Evolutionary conservation across 1,139 yeast species (phyloP).

Genomic region (Hyphopichia pseudoburtonii): DNA sequence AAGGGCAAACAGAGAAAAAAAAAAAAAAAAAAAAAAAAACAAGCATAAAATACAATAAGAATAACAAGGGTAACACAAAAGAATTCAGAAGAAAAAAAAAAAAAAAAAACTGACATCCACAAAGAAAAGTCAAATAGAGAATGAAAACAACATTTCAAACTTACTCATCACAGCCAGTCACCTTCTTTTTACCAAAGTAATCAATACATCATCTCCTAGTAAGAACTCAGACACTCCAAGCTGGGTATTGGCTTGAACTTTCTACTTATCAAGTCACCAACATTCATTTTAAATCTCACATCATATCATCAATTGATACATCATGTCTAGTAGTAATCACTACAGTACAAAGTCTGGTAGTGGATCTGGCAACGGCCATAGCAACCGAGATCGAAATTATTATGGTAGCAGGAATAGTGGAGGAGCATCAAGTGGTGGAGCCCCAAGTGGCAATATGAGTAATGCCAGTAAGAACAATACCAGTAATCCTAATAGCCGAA

Average conservation of each 20-base stretch:
- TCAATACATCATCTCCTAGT: neutral
- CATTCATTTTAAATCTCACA: neutral
- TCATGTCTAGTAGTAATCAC: conserved; percentile 8
- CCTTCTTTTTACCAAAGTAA: no score
- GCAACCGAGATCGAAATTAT: conserved; percentile 2
- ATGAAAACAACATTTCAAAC: neutral
- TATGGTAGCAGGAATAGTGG: neutral
- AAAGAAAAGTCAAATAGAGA: neutral
- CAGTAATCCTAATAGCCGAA: conserved; percentile 3
- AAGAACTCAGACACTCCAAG: no score
- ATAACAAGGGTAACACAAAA: no score
- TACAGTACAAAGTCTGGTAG: conserved; percentile 5
- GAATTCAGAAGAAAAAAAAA: neutral
- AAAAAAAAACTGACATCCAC: no score
- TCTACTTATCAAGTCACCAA: neutral
- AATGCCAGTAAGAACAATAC: conserved; percentile 4
- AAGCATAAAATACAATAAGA: no score
- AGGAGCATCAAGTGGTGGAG: neutral
- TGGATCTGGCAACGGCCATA: conserved; percentile 4
- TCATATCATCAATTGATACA: neutral
- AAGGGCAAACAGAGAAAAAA: no score
- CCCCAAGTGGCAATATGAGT: neutral
- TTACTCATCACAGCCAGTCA: no score
- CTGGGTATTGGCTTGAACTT: no score
- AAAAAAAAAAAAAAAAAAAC: no score